These are phyloP conservation scores for Apophysomyces elegans DNA, from an alignment of 371 early-diverging fungal species.

Conservation along the genomic window DNA sequence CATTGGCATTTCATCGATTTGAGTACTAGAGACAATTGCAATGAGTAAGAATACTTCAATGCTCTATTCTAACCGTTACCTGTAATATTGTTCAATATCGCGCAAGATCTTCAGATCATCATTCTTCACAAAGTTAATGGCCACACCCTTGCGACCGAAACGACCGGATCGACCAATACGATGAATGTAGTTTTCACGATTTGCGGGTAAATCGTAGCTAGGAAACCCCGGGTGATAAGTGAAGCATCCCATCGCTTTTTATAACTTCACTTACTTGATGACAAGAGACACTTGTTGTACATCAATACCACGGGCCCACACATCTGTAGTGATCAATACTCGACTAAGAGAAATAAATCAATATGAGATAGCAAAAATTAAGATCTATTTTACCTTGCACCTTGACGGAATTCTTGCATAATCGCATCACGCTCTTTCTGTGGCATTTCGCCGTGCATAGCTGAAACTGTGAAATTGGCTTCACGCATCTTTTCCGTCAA, in stretches of 20 bases:
- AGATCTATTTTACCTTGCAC: constrained; percentile 25
- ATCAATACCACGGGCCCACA: constrained; percentile 99
- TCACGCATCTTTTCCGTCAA: constrained; percentile 83
- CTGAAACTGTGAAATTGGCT: constrained; percentile 89
- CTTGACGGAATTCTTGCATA: constrained; percentile 97
- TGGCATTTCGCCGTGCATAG: constrained; percentile 97
- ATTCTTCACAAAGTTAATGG: constrained; percentile 97
- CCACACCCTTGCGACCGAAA: constrained; percentile 99
- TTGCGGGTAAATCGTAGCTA: constrained; percentile 98
- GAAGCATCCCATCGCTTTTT: background rate
- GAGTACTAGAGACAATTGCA: constrained; percentile 78
- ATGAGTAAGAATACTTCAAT: constrained; percentile 43
- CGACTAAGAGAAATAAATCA: constrained; percentile 92
- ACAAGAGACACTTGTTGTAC: constrained; percentile 99
- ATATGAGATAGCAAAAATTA: constrained; percentile 62
- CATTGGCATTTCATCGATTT: constrained; percentile 96
- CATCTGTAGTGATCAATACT: constrained; percentile 98
- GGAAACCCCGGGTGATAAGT: constrained; percentile 55
- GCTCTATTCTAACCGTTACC: background rate
- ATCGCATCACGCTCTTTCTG: constrained; percentile 97
- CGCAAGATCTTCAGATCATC: constrained; percentile 90
- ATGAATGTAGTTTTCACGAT: constrained; percentile 98
- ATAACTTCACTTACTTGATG: constrained; percentile 40
- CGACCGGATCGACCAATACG: constrained; percentile 99
- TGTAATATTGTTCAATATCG: constrained; percentile 93